Conservation (phyloP, 768 basidiomycete genomes). For the Kwoniella dejecticola region DNA sequence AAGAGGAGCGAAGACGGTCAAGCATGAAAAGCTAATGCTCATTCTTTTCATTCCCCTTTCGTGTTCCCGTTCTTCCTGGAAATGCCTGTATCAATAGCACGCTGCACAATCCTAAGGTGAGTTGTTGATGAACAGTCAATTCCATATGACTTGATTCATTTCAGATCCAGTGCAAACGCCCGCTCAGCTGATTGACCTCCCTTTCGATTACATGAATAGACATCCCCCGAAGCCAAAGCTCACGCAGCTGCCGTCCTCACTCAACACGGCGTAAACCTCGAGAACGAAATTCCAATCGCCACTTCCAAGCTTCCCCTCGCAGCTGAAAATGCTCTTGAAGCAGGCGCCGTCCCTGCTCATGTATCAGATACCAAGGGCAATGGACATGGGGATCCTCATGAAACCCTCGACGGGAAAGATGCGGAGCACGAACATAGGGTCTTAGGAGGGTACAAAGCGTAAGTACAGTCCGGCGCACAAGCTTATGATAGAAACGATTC, state of each 20-base stretch:
- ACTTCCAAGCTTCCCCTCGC: background rate
- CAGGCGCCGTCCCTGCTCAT: no score
- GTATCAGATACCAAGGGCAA: no score
- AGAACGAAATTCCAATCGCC: background rate
- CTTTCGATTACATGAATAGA: no score
- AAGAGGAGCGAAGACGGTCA: no score
- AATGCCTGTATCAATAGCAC: constrained; percentile 12
- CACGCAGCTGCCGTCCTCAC: constrained; percentile 23
- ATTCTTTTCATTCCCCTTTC: background rate
- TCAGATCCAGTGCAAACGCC: no score
- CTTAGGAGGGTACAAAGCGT: constrained; percentile 38
- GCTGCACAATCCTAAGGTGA: constrained; percentile 31
- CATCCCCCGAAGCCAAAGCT: constrained; percentile 26
- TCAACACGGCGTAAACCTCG: constrained; percentile 13
- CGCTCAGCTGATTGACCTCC: no score
- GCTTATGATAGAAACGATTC: background rate
- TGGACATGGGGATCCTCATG: background rate
- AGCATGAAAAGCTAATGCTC: no score
- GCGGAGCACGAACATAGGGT: constrained; percentile 19
- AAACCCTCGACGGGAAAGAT: background rate
- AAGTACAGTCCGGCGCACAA: no score
- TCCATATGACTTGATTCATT: no score
- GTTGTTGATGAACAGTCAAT: no score
- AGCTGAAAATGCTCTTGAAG: no score
- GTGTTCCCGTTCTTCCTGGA: constrained; percentile 1